Evolutionary conservation across 352 stramenopile genomes (phyloP), one percentile per base, ranked within the genome.

Genomic region (Phytophthora hybrid): DNA sequence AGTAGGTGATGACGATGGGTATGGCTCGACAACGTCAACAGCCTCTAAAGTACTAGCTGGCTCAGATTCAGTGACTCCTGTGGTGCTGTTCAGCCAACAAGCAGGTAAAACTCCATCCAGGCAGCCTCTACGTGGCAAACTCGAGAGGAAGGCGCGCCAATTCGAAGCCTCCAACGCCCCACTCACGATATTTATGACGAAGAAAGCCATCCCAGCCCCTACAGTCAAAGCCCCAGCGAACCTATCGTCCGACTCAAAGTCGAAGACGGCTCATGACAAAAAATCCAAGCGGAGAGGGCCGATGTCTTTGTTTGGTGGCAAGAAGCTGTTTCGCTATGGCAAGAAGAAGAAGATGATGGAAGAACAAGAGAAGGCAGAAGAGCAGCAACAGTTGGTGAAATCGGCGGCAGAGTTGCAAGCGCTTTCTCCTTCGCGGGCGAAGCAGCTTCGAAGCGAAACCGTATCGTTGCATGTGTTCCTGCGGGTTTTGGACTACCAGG

Each of bases 91-190:
- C 21, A 80, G 76, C 23, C 73, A 81, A 0, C 74, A 84, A 31
- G 57, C 73, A 29, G 29, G 34, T 1, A 91, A 91, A 62, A 70
- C 57, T 14, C 29, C 69, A 0, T 26, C 19, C 31, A 61, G 73
- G 0, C 61, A 53, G 3, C 19, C 58, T 37, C 29, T 90, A 0
- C 44, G 37, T 8, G 74, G 64, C 1, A 76, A 80, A 21, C 55
- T 89, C 7, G 74, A 80, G 19, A 57, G 77, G 3, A 88, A 83
- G 23, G 37, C 83, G 0, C 26, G 63, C 3, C 68, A 84, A 52
- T 91, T 92, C 18, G 47, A 78, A 41, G 49, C 47, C 2, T 75
- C 69, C 0, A 56, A 65, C 16, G 59, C 54, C 5, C 60, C 64
- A 44, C 13, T 82, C 8, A 52, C 69, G 10, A 72, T 82, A 11